Percentiles rank a stretch among this genome's conserved stretches.
Evolutionary conservation across 441 rosid genomes (phyloP).

Genomic region (Metrosideros polymorpha): DNA sequence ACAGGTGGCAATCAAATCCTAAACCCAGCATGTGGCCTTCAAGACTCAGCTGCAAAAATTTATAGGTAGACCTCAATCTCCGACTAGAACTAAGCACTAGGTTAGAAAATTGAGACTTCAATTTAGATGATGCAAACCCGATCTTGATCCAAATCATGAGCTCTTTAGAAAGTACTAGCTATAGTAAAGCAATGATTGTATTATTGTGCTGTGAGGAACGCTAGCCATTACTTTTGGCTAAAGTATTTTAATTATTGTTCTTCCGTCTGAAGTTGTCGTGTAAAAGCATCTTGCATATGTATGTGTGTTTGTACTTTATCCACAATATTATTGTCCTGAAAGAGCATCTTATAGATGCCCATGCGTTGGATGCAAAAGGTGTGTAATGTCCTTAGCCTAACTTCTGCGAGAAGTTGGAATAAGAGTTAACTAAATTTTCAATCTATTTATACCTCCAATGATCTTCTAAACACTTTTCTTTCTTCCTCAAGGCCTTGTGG

Average conservation of each 20-base stretch:
- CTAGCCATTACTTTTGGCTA: background rate
- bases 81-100: background rate
- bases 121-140: background rate
- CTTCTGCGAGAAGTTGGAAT: background rate
- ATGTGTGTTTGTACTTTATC: background rate
- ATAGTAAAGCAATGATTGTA: background rate
- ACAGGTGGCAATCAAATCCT: background rate
- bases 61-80: background rate
- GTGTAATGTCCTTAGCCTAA: background rate
- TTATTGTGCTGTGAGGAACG: background rate
- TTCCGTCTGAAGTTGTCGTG: background rate
- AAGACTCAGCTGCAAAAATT: too few relatives aligned
- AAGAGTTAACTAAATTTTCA: background rate
- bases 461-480: background rate
- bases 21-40: too few relatives aligned
- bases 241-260: background rate
- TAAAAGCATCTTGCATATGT: background rate
- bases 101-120: background rate
- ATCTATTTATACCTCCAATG: background rate
- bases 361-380: background rate
- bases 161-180: background rate
- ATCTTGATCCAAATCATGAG: background rate
- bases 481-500: background rate
- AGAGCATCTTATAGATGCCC: background rate
- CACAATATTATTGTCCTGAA: background rate